Percentiles rank a stretch among this genome's conserved stretches.
Conservation (phyloP, 805 yeast species). For the Nakazawaea sp. region DNA sequence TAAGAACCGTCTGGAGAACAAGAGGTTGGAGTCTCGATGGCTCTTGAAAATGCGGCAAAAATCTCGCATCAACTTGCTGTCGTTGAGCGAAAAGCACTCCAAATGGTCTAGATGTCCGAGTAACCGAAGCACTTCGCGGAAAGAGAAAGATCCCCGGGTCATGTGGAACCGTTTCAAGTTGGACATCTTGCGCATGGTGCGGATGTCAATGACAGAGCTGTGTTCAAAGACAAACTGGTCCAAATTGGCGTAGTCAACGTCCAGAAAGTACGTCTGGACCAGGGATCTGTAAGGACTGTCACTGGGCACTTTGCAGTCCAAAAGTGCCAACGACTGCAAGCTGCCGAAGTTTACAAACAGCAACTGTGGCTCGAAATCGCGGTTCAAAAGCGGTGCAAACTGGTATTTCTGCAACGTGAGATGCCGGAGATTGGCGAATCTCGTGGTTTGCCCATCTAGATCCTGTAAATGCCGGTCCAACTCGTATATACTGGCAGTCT, state of each 20-base stretch:
- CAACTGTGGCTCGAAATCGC: conserved; percentile 2
- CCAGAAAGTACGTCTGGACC: background rate
- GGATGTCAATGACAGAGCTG: conserved; percentile 1
- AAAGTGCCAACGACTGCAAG: conserved; percentile 3
- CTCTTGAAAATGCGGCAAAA: conserved; percentile 9
- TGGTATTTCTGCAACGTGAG: conserved; percentile 8
- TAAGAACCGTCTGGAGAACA: conserved; percentile 8
- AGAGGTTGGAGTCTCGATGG: conserved; percentile 9
- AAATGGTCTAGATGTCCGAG: conserved; percentile 2
- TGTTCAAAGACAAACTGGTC: conserved; percentile 7
- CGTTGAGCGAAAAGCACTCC: conserved; percentile 8
- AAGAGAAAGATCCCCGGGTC: conserved; percentile 5
- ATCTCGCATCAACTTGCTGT: conserved; percentile 9
- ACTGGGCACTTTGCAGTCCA: conserved; percentile 5
- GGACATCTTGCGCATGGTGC: conserved; percentile 1
- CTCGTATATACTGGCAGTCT: conserved; percentile 6
- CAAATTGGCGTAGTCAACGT: background rate
- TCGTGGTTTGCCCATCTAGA: conserved; percentile 1
- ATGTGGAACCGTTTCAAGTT: conserved; percentile 8
- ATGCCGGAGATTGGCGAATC: conserved; percentile 1
- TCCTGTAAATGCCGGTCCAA: background rate
- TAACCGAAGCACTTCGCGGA: conserved; percentile 1
- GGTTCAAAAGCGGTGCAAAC: conserved; percentile 5
- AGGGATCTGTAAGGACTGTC: background rate
- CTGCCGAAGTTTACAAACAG: conserved; percentile 1